Base-by-base conservation (phyloP, 441 rosid genomes). In the Pelargonium citronellum region DNA sequence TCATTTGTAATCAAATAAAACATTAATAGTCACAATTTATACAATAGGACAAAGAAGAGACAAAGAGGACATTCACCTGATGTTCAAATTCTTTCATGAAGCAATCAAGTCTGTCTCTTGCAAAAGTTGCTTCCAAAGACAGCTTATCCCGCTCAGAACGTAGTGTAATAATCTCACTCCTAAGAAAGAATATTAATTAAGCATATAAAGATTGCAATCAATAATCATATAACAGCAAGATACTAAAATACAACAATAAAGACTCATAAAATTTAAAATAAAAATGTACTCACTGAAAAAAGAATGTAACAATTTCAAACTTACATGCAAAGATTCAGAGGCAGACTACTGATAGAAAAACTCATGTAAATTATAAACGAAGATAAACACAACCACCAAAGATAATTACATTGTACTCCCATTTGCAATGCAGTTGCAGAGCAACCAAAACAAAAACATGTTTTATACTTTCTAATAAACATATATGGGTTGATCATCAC, bases 131-230 rank as follows among this genome's bases (percentile, higher is more conserved):
- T 78, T 92, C 93, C 67, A 91, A 71, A 53, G 86, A 86, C 77
- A 89, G 72, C 83, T 86, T 95, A 77, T 92, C 98, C 63, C 94
- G 86, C 75, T 92, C 98, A 41, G 95, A 83, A 76, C 89, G 81
- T 69, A 89, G 49, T 17, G 76, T 74, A 74, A 88, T 82, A 71
- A 85, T 77, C 75, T 89, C 94, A 80, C 83, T 83, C 95, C 99
- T 94, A 71, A 46, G 20, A 79, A 73, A 46, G n/a, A 68, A 44
- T 71, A 47, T 67, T 2, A 49, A 51, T 19, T 16, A 17, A 65
- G n/a, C 10, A 34, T 64, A 64, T 5, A 64, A 34, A 55, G 61
- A 15, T 13, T 0, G 7, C 61, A 55, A 15, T n/a, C 19, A 55
- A 5, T 13, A 11, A 41, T 39, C 10, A 34, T 64, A 30, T 13